A percentile compares a stretch with the other conserved stretches of the same genome.
Evolutionary conservation across 257 asterid species (phyloP).

Genomic region (Gardenia jasminoides): DNA sequence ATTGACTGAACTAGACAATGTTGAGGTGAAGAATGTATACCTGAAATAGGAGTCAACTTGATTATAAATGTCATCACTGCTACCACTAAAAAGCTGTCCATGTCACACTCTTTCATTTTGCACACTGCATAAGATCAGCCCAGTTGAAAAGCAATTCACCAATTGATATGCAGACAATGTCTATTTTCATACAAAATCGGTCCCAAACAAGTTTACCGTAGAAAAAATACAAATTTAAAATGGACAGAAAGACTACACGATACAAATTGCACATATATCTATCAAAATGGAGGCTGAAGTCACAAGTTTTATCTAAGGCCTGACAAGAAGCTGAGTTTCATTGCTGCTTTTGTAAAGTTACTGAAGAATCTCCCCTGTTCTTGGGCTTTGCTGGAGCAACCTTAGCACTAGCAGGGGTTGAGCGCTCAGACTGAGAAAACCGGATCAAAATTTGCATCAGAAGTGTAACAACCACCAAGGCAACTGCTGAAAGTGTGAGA

Average conservation of each 20-base stretch:
- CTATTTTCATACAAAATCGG: slow-evolving; percentile 26
- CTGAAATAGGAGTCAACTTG: neutral
- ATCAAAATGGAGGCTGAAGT: slow-evolving; percentile 2
- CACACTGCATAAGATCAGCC: neutral
- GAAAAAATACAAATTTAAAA: slow-evolving; percentile 25
- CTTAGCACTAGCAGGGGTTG: slow-evolving; percentile 73
- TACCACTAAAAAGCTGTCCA: too few species aligned
- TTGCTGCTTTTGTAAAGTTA: slow-evolving; percentile 26
- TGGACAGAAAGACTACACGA: slow-evolving; percentile 20
- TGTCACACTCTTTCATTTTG: neutral
- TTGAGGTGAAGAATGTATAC: neutral
- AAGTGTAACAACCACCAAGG: slow-evolving; percentile 53
- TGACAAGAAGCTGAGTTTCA: slow-evolving; percentile 22
- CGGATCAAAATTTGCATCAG: slow-evolving; percentile 92
- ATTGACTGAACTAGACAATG: neutral
- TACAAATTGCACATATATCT: slow-evolving; percentile 9
- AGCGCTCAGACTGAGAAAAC: slow-evolving; percentile 78
- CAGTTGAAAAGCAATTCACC: slow-evolving; percentile 10
- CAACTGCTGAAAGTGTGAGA: slow-evolving; percentile 45
- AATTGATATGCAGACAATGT: slow-evolving; percentile 25
- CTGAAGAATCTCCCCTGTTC: slow-evolving; percentile 30
- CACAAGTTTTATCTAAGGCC: slow-evolving; percentile 17
- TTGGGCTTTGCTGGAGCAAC: slow-evolving; percentile 51
- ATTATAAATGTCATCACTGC: too few species aligned
- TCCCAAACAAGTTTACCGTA: slow-evolving; percentile 20